A percentile compares a stretch with the other conserved stretches of the same genome.
phyloP scores from a whole-genome alignment of 768 basidiomycete species.

The Trametes sanguinea region DNA sequence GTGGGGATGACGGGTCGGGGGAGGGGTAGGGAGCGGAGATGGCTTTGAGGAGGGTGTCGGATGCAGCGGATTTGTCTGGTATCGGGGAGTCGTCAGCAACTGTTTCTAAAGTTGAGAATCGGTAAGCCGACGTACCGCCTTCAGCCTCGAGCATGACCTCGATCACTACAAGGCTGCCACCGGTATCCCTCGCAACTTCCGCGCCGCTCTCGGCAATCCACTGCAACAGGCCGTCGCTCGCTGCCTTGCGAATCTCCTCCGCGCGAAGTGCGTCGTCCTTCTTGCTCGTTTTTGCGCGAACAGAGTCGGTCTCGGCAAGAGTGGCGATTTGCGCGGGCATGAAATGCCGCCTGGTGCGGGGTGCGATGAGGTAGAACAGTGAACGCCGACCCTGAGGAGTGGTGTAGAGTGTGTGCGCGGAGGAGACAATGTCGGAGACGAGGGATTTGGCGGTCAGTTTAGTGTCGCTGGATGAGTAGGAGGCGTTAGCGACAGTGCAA shows the following conservation, averaged over 20 bases:
- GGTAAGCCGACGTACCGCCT: conserved; percentile 58
- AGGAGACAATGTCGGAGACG: conserved; percentile 63
- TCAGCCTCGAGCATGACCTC: conserved; percentile 87
- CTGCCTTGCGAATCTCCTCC: conserved; percentile 70
- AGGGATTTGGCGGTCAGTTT: conserved; percentile 85
- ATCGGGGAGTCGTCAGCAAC: not conserved
- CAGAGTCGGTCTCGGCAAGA: conserved; percentile 72
- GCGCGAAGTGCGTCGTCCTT: conserved; percentile 66
- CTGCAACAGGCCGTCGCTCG: conserved; percentile 72
- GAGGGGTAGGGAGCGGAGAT: conserved; percentile 61
- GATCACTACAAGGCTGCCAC: conserved; percentile 72
- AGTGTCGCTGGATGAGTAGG: conserved; percentile 63
- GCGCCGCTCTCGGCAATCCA: conserved; percentile 68
- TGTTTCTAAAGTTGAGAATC: not conserved
- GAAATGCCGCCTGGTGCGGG: conserved; percentile 83
- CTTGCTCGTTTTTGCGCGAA: conserved; percentile 78
- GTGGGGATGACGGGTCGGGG: conserved; percentile 48
- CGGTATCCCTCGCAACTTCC: conserved; percentile 69
- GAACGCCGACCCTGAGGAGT: conserved; percentile 79
- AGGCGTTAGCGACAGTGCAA: not conserved
- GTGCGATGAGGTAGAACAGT: conserved; percentile 80
- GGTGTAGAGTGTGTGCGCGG: conserved; percentile 57
- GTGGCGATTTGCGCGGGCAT: conserved; percentile 70
- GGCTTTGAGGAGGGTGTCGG: conserved; percentile 58
- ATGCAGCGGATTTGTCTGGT: conserved; percentile 73